Conservation (phyloP, 2,329 filamentous ascomycete genomes). For the Xylariaceae sp. region DNA sequence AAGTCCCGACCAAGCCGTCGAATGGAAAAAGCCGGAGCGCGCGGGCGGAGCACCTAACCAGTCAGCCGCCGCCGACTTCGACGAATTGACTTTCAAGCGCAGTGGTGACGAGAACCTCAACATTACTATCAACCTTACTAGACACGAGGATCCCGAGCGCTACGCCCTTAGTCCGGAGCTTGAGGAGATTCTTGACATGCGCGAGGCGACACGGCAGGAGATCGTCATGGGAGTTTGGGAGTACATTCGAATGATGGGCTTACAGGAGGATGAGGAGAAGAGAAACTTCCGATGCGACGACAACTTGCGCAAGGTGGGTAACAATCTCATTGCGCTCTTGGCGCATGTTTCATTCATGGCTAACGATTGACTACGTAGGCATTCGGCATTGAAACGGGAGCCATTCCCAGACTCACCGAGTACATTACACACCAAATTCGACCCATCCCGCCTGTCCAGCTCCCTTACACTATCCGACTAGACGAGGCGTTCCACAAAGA, state of each 20-base stretch:
- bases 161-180: conserved; percentile 74
- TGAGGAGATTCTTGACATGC: conserved; percentile 77
- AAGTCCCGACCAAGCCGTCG: conserved; percentile 56
- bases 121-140: conserved; percentile 77
- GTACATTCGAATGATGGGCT: conserved; percentile 77
- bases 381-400: conserved; percentile 71
- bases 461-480: conserved; percentile 89
- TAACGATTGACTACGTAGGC: conserved; percentile 40
- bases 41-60: conserved; percentile 47
- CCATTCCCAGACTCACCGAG: conserved; percentile 79
- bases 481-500: conserved; percentile 75
- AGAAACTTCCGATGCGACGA: conserved; percentile 88
- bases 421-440: conserved; percentile 73
- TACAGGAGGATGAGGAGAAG: conserved; percentile 95
- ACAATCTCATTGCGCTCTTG: background rate
- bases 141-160: conserved; percentile 81
- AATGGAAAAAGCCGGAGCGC: conserved; percentile 78
- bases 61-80: conserved; percentile 72
- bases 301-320: conserved; percentile 64
- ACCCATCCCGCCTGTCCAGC: conserved; percentile 72
- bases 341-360: conserved; percentile 4
- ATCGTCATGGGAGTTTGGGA: conserved; percentile 92
- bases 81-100: conserved; percentile 85
- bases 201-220: conserved; percentile 80
- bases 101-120: conserved; percentile 90